phyloP scores from a whole-genome alignment of 495 filamentous ascomycete genomes.

The Hypoxylon intermedium region DNA sequence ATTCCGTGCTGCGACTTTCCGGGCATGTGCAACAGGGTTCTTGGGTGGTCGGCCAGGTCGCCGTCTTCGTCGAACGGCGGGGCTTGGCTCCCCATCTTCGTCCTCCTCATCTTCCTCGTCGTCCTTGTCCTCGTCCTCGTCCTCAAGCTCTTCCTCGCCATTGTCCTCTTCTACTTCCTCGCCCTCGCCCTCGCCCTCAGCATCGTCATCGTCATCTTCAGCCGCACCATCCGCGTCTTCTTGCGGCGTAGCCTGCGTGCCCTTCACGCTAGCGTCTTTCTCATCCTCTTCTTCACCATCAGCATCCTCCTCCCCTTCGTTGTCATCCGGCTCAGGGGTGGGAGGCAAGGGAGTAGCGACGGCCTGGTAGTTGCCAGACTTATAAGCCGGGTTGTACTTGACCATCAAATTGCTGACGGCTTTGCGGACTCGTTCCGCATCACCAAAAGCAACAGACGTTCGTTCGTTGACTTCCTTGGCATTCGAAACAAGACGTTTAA shows the following conservation, averaged over 20 bases:
- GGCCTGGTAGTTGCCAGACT: constrained; percentile 63
- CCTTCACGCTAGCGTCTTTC: constrained; percentile 14
- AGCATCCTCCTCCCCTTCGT: constrained; percentile 40
- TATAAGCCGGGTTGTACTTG: constrained; percentile 76
- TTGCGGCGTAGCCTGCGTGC: constrained; percentile 20
- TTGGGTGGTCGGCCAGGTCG: constrained; percentile 42
- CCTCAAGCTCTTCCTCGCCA: constrained; percentile 32
- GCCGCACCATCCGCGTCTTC: constrained; percentile 41
- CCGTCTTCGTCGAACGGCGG: constrained; percentile 37
- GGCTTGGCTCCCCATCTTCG: constrained; percentile 46
- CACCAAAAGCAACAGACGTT: constrained; percentile 68
- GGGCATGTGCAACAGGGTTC: constrained; percentile 38
- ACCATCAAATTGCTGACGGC: constrained; percentile 77
- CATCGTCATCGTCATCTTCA: constrained; percentile 32
- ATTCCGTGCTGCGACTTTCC: constrained; percentile 38
- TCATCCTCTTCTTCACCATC: constrained; percentile 40
- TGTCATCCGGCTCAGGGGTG: constrained; percentile 43
- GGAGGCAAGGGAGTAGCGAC: constrained; percentile 69
- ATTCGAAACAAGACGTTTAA: constrained; percentile 79
- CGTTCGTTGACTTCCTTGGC: constrained; percentile 76
- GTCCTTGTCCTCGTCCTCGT: constrained; percentile 28
- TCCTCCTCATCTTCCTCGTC: constrained; percentile 44
- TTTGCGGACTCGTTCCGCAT: constrained; percentile 79
- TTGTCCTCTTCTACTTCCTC: constrained; percentile 45
- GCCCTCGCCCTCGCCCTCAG: constrained; percentile 43